These are phyloP conservation scores for Lentithecium fluviatile DNA, from an alignment of 495 filamentous ascomycete genomes.

Conservation along the genomic window DNA sequence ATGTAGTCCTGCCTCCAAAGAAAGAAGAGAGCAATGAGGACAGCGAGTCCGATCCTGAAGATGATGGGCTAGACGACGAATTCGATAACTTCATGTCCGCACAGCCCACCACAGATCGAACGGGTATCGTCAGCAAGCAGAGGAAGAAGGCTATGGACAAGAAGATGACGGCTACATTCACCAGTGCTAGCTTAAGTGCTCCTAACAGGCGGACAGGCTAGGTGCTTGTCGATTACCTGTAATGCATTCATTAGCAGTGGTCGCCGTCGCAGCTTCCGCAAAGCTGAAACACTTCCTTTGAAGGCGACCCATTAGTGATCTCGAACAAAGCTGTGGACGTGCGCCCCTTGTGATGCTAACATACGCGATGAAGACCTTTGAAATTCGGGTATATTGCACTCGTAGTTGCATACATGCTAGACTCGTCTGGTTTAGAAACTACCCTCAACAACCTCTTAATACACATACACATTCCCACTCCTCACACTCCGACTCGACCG, in stretches of 20 bases:
- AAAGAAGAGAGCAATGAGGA: slow-evolving; percentile 57
- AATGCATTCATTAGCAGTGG: no score
- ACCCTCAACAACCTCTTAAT: no score
- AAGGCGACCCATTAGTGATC: no score
- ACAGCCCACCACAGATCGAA: slow-evolving; percentile 77
- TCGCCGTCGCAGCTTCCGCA: no score
- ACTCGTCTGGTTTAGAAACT: no score
- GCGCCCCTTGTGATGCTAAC: no score
- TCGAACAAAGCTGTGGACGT: no score
- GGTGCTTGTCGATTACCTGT: no score
- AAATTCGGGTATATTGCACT: no score
- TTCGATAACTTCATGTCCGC: slow-evolving; percentile 94
- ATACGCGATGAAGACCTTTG: no score
- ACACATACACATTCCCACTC: not conserved
- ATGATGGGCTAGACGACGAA: slow-evolving; percentile 38
- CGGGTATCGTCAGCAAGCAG: slow-evolving; percentile 66
- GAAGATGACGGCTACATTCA: slow-evolving; percentile 24
- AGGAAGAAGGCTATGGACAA: slow-evolving; percentile 46
- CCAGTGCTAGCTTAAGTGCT: slow-evolving; percentile 18
- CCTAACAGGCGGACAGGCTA: slow-evolving; percentile 2
- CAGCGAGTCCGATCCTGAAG: slow-evolving; percentile 56
- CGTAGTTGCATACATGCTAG: no score
- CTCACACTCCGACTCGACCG: not conserved
- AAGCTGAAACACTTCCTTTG: no score
- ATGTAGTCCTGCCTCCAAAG: slow-evolving; percentile 8